Evolutionary conservation across 176 grass and related monocot species (phyloP).

Genomic region (Triticum aestivum): IWGSC_CS_RefSeq_v2.1 NC_057814.1:440736557-440737056

Average conservation of each 20-base stretch:
- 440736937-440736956: conserved; percentile 43
- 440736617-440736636: neutral
- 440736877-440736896: conserved; percentile 59
- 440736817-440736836: conserved; percentile 53
- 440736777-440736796: neutral
- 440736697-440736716: neutral
- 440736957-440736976: neutral
- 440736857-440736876: conserved; percentile 52
- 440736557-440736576: neutral
- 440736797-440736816: neutral
- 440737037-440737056: conserved; percentile 53
- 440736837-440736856: conserved; percentile 62
- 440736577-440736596: neutral
- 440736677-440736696: neutral
- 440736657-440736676: neutral
- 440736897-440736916: conserved; percentile 68
- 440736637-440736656: neutral
- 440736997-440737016: neutral
- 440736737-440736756: neutral
- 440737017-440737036: conserved; percentile 57
- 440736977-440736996: neutral
- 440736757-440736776: neutral
- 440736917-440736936: conserved; percentile 29
- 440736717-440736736: neutral
- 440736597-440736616: neutral